Percentiles rank a stretch among this genome's conserved stretches.
Evolutionary conservation across 441 rosid genomes (phyloP).

Genomic region (Melianthus villosus): DNA sequence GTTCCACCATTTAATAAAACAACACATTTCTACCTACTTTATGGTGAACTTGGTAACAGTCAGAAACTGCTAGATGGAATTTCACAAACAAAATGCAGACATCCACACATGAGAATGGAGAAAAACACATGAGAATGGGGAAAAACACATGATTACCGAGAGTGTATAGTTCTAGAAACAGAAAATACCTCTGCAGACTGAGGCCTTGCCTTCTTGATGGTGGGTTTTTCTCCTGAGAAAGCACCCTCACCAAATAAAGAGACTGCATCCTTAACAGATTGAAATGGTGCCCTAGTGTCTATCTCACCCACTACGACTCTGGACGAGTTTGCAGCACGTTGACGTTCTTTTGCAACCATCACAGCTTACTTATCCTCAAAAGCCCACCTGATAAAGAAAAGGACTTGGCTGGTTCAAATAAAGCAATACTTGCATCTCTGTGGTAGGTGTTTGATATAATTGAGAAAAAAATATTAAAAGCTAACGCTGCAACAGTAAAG

Average conservation of each 20-base stretch:
- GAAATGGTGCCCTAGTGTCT: conserved; percentile 90
- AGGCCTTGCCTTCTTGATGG: conserved; percentile 46
- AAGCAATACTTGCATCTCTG: no score
- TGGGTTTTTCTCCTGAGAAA: conserved; percentile 59
- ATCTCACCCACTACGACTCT: conserved; percentile 84
- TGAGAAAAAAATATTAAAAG: no score
- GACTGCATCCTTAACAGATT: conserved; percentile 91
- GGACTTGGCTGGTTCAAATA: no score
- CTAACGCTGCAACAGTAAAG: no score
- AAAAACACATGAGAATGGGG: neutral
- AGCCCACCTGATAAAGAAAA: no score
- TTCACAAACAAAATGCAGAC: no score
- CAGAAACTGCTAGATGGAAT: no score
- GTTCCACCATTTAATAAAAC: no score
- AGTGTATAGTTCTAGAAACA: neutral
- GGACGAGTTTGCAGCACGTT: conserved; percentile 34
- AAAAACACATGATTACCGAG: neutral
- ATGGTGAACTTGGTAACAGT: no score
- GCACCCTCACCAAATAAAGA: conserved; percentile 81
- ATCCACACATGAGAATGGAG: neutral
- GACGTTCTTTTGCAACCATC: conserved; percentile 67
- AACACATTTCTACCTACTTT: no score
- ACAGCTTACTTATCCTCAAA: no score
- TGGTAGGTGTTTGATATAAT: no score
- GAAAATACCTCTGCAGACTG: conserved; percentile 64